phyloP scores from a whole-genome alignment of 352 stramenopile species.

The Globisporangium yorkense region DNA sequence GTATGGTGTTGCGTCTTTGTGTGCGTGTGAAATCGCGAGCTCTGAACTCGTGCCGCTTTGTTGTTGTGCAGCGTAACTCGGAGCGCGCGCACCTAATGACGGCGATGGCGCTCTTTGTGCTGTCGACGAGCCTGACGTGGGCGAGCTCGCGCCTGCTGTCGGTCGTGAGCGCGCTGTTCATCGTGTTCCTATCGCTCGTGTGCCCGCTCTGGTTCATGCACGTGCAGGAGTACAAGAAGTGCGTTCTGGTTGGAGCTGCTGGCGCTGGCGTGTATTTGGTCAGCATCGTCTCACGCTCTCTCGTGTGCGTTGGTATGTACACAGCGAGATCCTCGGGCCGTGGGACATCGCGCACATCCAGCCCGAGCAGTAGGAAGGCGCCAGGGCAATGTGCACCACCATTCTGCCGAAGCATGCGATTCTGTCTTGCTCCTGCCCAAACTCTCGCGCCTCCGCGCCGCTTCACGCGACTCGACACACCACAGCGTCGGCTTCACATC shows the following conservation, averaged over 20 bases:
- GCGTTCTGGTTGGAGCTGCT: slow-evolving; percentile 17
- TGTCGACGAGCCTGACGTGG: slow-evolving; percentile 72
- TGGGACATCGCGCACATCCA: slow-evolving; percentile 90
- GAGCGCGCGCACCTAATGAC: slow-evolving; percentile 67
- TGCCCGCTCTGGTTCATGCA: slow-evolving; percentile 89
- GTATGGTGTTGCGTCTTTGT: background rate
- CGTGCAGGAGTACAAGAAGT: slow-evolving; percentile 90
- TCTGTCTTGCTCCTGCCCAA: background rate
- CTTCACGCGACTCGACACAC: no score
- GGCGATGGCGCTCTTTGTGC: slow-evolving; percentile 56
- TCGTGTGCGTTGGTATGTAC: slow-evolving; percentile 4
- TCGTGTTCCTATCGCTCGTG: slow-evolving; percentile 80
- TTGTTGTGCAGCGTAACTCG: slow-evolving; percentile 37
- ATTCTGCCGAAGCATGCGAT: no score
- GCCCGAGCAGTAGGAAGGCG: slow-evolving; percentile 35
- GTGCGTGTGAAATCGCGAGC: background rate
- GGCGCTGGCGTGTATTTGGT: background rate
- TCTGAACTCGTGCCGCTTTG: slow-evolving; percentile 9
- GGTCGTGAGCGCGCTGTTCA: slow-evolving; percentile 48
- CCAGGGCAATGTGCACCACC: no score
- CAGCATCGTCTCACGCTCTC: background rate
- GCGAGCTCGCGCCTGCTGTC: slow-evolving; percentile 63
- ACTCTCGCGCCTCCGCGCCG: no score
- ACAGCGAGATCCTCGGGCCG: slow-evolving; percentile 82
- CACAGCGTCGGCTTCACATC: no score